Base-by-base conservation (phyloP, 2,329 filamentous ascomycete species). In the Phyllosticta citriasiana region DNA sequence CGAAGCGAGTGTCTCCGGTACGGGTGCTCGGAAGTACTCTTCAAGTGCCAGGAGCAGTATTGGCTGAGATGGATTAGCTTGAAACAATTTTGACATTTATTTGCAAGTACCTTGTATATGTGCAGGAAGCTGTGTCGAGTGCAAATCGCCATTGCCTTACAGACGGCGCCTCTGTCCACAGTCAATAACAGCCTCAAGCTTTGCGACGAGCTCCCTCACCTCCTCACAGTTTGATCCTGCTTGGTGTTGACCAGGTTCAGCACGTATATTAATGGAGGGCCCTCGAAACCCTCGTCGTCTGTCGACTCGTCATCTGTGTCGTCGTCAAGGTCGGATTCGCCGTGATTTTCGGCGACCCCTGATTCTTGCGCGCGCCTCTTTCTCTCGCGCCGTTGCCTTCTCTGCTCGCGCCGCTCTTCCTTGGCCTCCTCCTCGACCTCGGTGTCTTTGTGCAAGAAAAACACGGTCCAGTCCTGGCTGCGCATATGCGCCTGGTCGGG, bases 71-170 rank as follows among this genome's bases (percentile, higher is more conserved):
- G 30, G 40, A 60, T 60, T 55, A 66, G 68, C 61, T 68, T 59
- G n/a, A n/a, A 6, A 3, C 22, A 14, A n/a, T 6, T 1, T 47
- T 63, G 47, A 8, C 0, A 63, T 12, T 57, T 26, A 40, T 30
- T 26, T 35, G 35, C 8, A 60, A n/a, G 22, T 73, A 88, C 89
- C 83, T 99, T 99, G 79, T 99, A 99, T 65, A 99, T 99, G 76
- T 99, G 94, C 66, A 99, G 78, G 75, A 99, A 99, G 2, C 94
- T 92, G 78, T 99, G 94, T 53, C 94, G 82, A 7, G 94, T 99
- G 79, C 94, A 99, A 67, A 99, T 97, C 30, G 94, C 94, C 94
- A 99, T 99, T 52, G 94, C 91, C 73, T 97, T 97, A 62, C 97
- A 93, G 57, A 97, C 83, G 22, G 94, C 94, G 62, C 94, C 94